Percentiles rank a stretch among this genome's conserved stretches.
These are phyloP conservation scores for Lichtheimia ramosa DNA, from an alignment of 371 early-diverging fungal species.

Conservation along the genomic window DNA sequence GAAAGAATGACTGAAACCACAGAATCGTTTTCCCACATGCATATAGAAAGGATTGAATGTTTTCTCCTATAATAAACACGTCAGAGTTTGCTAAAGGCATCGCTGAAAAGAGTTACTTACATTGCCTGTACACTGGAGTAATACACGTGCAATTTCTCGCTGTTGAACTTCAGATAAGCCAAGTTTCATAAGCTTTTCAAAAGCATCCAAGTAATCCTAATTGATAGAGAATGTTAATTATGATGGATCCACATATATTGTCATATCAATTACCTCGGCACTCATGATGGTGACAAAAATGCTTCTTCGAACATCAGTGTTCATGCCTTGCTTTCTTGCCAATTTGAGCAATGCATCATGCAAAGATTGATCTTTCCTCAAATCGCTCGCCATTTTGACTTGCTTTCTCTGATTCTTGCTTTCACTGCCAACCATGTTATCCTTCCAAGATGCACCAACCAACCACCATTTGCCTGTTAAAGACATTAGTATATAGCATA, in stretches of 20 bases:
- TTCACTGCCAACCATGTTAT: conserved; percentile 59
- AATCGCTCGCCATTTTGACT: conserved; percentile 35
- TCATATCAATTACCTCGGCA: conserved; percentile 64
- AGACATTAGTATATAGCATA: neutral
- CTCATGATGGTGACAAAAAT: conserved; percentile 93
- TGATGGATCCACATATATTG: neutral
- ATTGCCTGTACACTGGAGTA: conserved; percentile 87
- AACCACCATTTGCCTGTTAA: conserved; percentile 80
- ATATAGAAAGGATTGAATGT: conserved; percentile 94
- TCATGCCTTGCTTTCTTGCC: conserved; percentile 90
- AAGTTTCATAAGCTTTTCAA: conserved; percentile 81
- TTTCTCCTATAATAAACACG: conserved; percentile 62
- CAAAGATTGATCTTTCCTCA: conserved; percentile 47
- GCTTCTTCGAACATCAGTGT: conserved; percentile 91
- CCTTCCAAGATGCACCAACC: conserved; percentile 82
- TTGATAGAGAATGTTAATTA: neutral
- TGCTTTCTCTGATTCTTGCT: conserved; percentile 30
- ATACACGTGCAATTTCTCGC: conserved; percentile 91
- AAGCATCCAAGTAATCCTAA: conserved; percentile 92
- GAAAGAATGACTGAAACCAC: conserved; percentile 74
- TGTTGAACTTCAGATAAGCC: conserved; percentile 87
- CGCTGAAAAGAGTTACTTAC: conserved; percentile 37
- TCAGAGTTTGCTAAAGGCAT: neutral
- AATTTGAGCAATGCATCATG: conserved; percentile 71
- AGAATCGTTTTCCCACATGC: conserved; percentile 79